Evolutionary conservation across 805 yeast genomes (phyloP), one percentile per base, ranked within the genome.

Genomic region (Wickerhamiella musiphila): DNA sequence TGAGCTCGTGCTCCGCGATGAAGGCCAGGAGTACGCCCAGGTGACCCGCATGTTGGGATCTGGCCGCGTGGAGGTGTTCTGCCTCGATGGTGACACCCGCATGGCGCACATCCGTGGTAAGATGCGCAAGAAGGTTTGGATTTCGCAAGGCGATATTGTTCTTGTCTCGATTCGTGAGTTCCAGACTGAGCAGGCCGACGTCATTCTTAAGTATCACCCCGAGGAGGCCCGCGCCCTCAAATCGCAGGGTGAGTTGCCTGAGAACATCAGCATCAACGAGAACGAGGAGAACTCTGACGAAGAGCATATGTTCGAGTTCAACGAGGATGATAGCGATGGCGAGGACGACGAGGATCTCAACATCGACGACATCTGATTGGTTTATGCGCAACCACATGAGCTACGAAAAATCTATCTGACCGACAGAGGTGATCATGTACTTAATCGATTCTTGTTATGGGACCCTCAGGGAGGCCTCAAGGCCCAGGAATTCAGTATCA

Each of bases 81-180:
- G 98, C 63, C 90, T 90, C 52, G 99, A 90, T 53, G 94, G 93
- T 43, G 65, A 67, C 46, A 79, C 73, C 56, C 75, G 99, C 66
- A 70, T 83, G 71, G 98, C 93, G 13, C 98, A 86, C 55, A 90
- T 90, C 53, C 81, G 99, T 69, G 99, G 99, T 50, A 90, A 90
- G 57, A 70, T 90, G 63, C 79, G 99, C 70, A 90, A 90, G 76
- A 90, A 86, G 71, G 98, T 90, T 39, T 90, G 99, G 99, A 84
- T 90, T 82, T 79, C 79, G 29, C 96, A 83, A 58, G 98, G 98
- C 64, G 99, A 90, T 56, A 90, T 90, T 48, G 82, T 90, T 46
- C 65, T 90, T 53, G 90, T 86, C 29, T 84, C 94, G 6, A 70
- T 90, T 49, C 83, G 99, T 68, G 99, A 90, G 52, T 90, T 90